Evolutionary conservation across 805 yeast genomes (phyloP), one percentile per base, ranked within the genome.

Genomic region (Zygosaccharomyces siamensis): DNA sequence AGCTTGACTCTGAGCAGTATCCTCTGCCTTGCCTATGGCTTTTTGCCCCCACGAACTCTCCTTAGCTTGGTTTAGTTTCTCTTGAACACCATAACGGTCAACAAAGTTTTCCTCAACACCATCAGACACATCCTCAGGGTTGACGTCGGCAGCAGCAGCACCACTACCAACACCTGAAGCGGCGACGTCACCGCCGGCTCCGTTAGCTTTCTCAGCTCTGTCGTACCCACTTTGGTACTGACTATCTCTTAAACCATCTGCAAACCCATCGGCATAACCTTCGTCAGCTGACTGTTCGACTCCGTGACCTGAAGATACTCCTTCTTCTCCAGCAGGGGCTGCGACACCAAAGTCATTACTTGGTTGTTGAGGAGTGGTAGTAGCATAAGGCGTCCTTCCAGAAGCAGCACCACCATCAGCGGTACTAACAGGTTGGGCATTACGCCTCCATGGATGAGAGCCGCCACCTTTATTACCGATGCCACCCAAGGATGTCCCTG

Each of bases 221-320:
- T 33, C 37, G 8, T 14, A 33, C 3, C 37, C 37, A 33, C 37
- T 33, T 14, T 33, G 21, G 21, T 33, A 33, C 11, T 33, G 37
- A 16, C 26, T 30, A 12, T 28, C 44, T 5, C 27, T 23, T 10
- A 41, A 20, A 4, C 36, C 44, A 20, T 41, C 44, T 8, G 44
- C 44, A 18, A 30, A 41, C 36, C 44, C 44, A 12, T 41, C 44
- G 8, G 36, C 44, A 20, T 8, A 41, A 21, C 44, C 44, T 30
- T 41, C 44, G 7, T 41, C 37, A 5, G 36, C 23, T 3, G 30
- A 26, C 5, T 23, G 36, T 30, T 41, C 44, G 10, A 7, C 30
- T 7, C 24, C 44, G 18, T 41, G 30, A 20, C 18, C 18, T 4
- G 44, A 41, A 21, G 44, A 28, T 28, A 18, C 20, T 18, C 20